Evolutionary conservation across 192 early-diverging fungal species (phyloP), one percentile per base, ranked within the genome.

Genomic region (Gamsiella multidivaricata): DNA sequence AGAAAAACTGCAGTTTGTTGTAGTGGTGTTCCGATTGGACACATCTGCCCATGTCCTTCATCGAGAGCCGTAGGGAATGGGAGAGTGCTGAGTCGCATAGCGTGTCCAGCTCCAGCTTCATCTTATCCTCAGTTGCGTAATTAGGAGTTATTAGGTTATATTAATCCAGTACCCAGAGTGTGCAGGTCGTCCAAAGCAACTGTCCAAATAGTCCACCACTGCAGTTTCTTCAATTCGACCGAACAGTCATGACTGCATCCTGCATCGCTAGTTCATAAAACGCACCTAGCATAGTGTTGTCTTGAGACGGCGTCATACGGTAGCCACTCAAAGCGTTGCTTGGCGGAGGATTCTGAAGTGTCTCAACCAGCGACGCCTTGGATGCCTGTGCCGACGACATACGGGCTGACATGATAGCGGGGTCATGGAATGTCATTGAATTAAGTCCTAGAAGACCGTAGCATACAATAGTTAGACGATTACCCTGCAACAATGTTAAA

Each of bases 341-440:
- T 14, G 57, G 25, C 3, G 58, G 12, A 31, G 74, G 66, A 25
- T 32, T 63, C 37, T 69, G 74, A 12, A 78, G 54, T 25, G 74
- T 66, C n/a, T 78, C 74, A 17, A 69, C 54, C 11, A 69, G 47
- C 3, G 65, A 69, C 9, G 73, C 58, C 31, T 54, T 54, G 4
- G 65, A 18, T 1, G 54, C 54, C 34, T 55, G 54, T 25, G 73
- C 43, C 7, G 65, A 26, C 28, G 81, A 71, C 18, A 83, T 57
- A 0, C 81, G 80, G 20, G 79, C 84, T 0, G 85, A 78, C 87
- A 89, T 89, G 46, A 89, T 89, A 2, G 87, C 87, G 10, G 87
- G 87, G 63, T 89, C 87, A 39, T 84, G 84, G 74, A 89, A 86
- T 14, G 82, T 54, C 36, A 66, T 46, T 0, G 57, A 25, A 43